Evolutionary conservation across 2,329 filamentous ascomycete genomes (phyloP), one percentile per base, ranked within the genome.

Genomic region (Thelonectria rubi): DNA sequence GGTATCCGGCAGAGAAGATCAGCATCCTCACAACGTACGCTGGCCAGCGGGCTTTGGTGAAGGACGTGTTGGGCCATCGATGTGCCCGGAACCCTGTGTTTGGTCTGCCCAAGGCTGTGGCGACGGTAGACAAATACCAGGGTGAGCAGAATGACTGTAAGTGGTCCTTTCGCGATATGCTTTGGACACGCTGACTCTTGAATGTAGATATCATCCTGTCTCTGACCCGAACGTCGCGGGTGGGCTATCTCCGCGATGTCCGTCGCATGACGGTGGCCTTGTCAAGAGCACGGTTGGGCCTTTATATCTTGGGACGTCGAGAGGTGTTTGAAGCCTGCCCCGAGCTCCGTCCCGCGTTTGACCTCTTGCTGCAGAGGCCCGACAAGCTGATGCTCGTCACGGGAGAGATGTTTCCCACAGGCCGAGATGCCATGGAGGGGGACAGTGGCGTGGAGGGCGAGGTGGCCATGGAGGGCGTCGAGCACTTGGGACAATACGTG

Each of bases 81-180:
- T 99, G 95, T 77, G 90, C 88, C 39, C 90, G 87, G 70, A 96
- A 93, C 70, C 81, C 88, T 2, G 81, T 98, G 18, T 99, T 99
- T 78, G 94, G 94, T 9, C 80, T 97, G 76, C 95, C 95, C 17
- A 91, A 90, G 77, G 90, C 91, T 55, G 92, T 99, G 26, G 94
- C 92, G 3, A 99, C 96, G 5, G 94, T 99, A 65, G 95, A 99
- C 80, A 97, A 97, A 77, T 99, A 98, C 73, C 95, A 99, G 80
- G 96, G 95, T 75, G 95, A 99, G 82, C 95, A 99, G 79, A 99
- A 99, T 78, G 95, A 99, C 74, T 98, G 92, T 95, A 84, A 84
- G 91, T 87, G 58, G 17, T 34, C 12, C 48, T 24, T 39, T 26
- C 34, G 6, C 26, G 32, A n/a, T 60, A 56, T 34, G 20, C 26